Evolutionary conservation across 768 basidiomycete genomes (phyloP).

Genomic region (Tricholoma hemisulphureum): DNA sequence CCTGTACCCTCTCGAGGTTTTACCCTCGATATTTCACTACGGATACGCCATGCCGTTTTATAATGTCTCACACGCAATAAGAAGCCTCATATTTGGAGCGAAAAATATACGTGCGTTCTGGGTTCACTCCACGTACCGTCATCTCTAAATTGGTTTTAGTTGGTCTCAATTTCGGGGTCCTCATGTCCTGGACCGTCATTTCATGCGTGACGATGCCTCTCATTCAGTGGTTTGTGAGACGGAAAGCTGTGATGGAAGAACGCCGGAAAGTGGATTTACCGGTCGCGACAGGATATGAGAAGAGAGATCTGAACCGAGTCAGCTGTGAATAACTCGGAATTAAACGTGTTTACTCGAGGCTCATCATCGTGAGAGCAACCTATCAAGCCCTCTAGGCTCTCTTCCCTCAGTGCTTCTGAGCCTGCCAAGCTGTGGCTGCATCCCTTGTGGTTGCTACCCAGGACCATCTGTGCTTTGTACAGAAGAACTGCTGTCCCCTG

Average conservation of each 20-base stretch:
- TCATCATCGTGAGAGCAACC: too few species aligned
- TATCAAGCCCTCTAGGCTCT: too few species aligned
- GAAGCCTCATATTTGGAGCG: constrained; percentile 51
- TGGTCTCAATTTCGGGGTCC: constrained; percentile 50
- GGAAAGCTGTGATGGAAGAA: background rate
- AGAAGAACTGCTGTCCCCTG: too few species aligned
- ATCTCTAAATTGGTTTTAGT: constrained; percentile 26
- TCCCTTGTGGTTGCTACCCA: too few species aligned
- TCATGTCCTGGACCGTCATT: constrained; percentile 32
- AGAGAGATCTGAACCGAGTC: too few species aligned
- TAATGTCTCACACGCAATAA: constrained; percentile 48
- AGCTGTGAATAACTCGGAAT: too few species aligned
- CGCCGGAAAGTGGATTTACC: too few species aligned
- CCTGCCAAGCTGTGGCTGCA: too few species aligned
- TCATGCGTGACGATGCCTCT: constrained; percentile 22
- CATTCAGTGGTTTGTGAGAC: constrained; percentile 18
- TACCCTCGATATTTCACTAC: constrained; percentile 48
- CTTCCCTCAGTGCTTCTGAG: too few species aligned
- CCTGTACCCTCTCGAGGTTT: constrained; percentile 47
- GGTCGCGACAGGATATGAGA: too few species aligned
- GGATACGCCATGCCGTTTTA: constrained; percentile 59
- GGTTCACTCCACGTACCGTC: background rate
- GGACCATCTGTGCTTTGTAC: too few species aligned
- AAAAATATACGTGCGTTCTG: constrained; percentile 43
- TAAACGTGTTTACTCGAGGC: too few species aligned